A percentile compares a stretch with the other conserved stretches of the same genome.
phyloP scores from a whole-genome alignment of 495 filamentous ascomycete genomes.

The Penicillium cinerascens region DNA sequence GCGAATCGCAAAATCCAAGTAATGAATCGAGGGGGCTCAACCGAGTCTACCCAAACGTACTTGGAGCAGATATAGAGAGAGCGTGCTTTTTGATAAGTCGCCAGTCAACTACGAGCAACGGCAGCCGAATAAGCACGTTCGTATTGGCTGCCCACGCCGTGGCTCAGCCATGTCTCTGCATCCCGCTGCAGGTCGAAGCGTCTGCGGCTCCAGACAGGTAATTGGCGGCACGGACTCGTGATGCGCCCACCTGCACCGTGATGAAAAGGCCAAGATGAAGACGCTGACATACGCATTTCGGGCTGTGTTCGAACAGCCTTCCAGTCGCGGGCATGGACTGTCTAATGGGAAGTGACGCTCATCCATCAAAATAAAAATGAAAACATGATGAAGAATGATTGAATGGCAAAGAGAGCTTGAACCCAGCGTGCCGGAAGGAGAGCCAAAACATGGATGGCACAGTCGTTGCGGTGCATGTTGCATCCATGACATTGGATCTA shows the following conservation, averaged over 20 bases:
- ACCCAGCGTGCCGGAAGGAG: slow-evolving; percentile 2
- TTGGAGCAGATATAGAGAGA: background rate
- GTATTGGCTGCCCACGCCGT: background rate
- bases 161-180: background rate
- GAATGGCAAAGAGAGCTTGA: background rate
- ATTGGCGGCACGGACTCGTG: background rate
- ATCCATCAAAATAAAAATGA: background rate
- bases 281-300: background rate
- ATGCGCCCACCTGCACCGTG: slow-evolving; percentile 1
- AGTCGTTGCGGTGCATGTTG: background rate
- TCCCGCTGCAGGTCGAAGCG: background rate
- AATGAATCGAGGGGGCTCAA: background rate
- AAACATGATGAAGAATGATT: background rate
- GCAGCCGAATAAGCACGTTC: background rate
- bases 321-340: background rate
- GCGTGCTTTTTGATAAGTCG: background rate
- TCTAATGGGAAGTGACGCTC: background rate
- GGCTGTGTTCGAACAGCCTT: background rate
- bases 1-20: background rate
- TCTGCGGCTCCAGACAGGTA: background rate
- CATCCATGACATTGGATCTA: background rate
- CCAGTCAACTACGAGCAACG: background rate
- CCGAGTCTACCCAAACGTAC: background rate
- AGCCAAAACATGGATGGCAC: background rate
- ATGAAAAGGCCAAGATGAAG: background rate